Base-by-base conservation (phyloP, 768 basidiomycete genomes). In the Mycena albidolilacea region DNA sequence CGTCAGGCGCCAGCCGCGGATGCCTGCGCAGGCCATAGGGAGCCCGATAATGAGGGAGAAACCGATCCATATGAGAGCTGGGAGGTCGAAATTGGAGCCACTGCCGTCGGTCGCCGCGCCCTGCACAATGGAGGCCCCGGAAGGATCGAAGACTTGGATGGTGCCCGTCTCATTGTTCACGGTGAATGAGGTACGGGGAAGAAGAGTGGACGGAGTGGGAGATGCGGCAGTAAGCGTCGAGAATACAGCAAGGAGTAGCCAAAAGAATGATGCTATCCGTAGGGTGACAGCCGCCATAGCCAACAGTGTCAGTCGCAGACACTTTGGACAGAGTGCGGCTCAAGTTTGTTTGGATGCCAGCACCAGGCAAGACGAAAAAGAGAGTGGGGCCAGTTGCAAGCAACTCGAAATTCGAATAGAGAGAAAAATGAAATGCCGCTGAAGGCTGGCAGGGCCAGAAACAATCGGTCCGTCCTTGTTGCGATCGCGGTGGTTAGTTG, bases 81-180 rank as follows among this genome's bases (percentile, higher is more conserved):
- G 80, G 2, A 82, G 69, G 59, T 85, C 82, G 75, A 88, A 89
- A 43, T 80, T 84, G 9, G 81, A 80, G 7, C 92, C 91, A 39
- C 87, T 83, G 9, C 91, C 92, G 76, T 93, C 92, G 2, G 90
- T 84, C 3, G 88, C 91, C 6, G 82, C 68, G 0, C 88, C 88
- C 79, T 93, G 92, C 7, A 86, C 81, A 10, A 92, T 84, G 35
- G 79, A 69, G 61, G 81, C 75, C n/a, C 81, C 80, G 0, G 89
- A 88, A 35, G 57, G 39, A 73, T 90, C 84, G 74, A 89, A 83
- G 19, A 91, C 85, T 64, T 80, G 57, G 3, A 81, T 82, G 30
- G 80, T 82, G 15, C 90, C 90, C 54, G 82, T 80, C 5, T 71
- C 70, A 66, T 84, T 83, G 75, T 78, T 82, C 46, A 77, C 64